A percentile compares a stretch with the other conserved stretches of the same genome.
Conservation (phyloP, 129 eudicot species). For the Flaveria bidentis region DNA sequence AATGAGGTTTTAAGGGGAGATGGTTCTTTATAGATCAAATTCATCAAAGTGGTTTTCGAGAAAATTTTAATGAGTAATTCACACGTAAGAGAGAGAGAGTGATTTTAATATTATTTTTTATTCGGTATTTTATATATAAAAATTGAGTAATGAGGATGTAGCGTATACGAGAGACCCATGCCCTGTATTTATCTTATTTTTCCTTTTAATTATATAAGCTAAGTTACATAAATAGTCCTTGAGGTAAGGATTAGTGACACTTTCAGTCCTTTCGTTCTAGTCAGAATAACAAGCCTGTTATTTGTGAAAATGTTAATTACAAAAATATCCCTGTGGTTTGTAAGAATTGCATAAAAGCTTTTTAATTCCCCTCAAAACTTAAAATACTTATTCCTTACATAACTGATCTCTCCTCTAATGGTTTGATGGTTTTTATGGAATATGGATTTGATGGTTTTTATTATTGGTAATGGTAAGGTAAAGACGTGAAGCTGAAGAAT, state of each 20-base stretch:
- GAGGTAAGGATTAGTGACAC: background rate
- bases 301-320: no score
- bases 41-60: conserved; percentile 1
- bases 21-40: conserved; percentile 23
- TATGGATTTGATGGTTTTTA: no score
- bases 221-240: background rate
- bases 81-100: conserved; percentile 31
- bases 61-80: conserved; percentile 11
- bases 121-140: background rate
- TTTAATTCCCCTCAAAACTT: no score
- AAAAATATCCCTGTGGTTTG: no score
- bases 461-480: no score
- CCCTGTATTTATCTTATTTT: background rate
- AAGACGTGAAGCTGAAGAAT: no score
- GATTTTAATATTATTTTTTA: background rate
- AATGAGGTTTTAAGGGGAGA: conserved; percentile 1
- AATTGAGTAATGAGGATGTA: conserved; percentile 17
- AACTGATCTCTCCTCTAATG: no score
- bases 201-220: background rate
- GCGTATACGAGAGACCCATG: conserved; percentile 34
- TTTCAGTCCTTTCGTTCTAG: background rate
- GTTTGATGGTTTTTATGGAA: no score
- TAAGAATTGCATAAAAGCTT: no score
- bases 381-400: no score
- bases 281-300: background rate